Base-by-base conservation (phyloP, 192 early-diverging fungal species). In the Pilobolus umbonatus region DNA sequence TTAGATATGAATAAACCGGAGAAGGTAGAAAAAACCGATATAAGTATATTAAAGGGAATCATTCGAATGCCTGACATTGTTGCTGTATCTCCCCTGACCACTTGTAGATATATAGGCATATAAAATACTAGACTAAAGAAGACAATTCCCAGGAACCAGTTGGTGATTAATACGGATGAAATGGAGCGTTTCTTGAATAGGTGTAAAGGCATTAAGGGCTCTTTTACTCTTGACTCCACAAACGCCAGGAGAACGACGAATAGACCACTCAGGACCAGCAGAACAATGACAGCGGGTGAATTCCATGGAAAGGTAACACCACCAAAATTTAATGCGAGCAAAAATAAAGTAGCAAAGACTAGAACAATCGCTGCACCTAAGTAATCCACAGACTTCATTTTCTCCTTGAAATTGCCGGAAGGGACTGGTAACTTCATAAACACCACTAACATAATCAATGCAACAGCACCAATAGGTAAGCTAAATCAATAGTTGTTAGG, bases 281-380 rank as follows among this genome's bases (percentile, higher is more conserved):
- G 62, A 15, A 69, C 73, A 14, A 84, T 57, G 7, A 84, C 80
- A 14, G 55, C 73, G 5, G 71, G 64, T 14, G 77, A 80, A 19
- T 68, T 52, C 85, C 85, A 86, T 9, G 66, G 62, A 56, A 76
- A 76, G 26, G 64, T 70, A 5, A 70, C 62, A 19, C 85, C 85
- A 30, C 85, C 85, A 75, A 80, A 86, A 25, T 84, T 77, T 48
- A 86, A 75, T 21, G 90, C 64, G 0, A 89, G 76, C 25, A 86
- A 61, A 19, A 83, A 73, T 32, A 91, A 60, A 30, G 73, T 65
- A 10, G 77, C 65, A 38, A 82, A 56, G 5, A 73, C 71, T 6
- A 76, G 45, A 2, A 82, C 68, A 24, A 78, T 63, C 45, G 35
- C 1, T 4, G 65, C 68, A 24, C 64, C 65, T 47, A 81, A 36